These are phyloP conservation scores for Usnea hakonensis DNA, from an alignment of 495 filamentous ascomycete species.

Conservation along the genomic window DNA sequence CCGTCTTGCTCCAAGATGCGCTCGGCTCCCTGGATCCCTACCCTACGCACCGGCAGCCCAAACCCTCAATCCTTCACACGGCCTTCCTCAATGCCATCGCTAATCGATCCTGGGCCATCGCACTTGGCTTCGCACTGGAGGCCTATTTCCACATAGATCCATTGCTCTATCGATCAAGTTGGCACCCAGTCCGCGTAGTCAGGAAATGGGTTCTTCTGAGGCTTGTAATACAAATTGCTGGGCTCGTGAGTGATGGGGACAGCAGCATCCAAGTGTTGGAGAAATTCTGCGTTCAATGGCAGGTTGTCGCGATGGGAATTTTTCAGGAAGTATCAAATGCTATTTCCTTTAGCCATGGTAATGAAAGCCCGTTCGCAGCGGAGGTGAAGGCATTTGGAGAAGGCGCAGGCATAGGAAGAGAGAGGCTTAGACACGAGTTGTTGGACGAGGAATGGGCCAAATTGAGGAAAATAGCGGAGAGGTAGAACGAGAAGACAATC, in stretches of 20 bases:
- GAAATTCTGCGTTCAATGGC: constrained; percentile 13
- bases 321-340: background rate
- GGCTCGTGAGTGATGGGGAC: constrained; percentile 5
- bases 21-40: constrained; percentile 30
- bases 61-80: constrained; percentile 35
- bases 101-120: constrained; percentile 27
- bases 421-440: background rate
- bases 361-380: constrained; percentile 39
- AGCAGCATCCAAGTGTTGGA: background rate
- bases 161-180: constrained; percentile 26
- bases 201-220: constrained; percentile 39
- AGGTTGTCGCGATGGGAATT: background rate
- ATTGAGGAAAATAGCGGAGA: constrained; percentile 19
- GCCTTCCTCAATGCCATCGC: constrained; percentile 32
- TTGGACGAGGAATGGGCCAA: constrained; percentile 24
- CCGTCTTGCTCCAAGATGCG: constrained; percentile 25
- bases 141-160: constrained; percentile 37
- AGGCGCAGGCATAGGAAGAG: background rate
- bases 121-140: constrained; percentile 35
- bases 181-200: constrained; percentile 38
- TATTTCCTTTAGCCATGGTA: constrained; percentile 47
- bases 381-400: constrained; percentile 29
- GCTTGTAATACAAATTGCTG: constrained; percentile 30
- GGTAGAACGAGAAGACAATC: background rate
- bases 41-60: constrained; percentile 36